These are phyloP conservation scores for Musa balbisiana DNA, from an alignment of 202 grass and related monocot genomes.

Conservation along the genomic window DNA sequence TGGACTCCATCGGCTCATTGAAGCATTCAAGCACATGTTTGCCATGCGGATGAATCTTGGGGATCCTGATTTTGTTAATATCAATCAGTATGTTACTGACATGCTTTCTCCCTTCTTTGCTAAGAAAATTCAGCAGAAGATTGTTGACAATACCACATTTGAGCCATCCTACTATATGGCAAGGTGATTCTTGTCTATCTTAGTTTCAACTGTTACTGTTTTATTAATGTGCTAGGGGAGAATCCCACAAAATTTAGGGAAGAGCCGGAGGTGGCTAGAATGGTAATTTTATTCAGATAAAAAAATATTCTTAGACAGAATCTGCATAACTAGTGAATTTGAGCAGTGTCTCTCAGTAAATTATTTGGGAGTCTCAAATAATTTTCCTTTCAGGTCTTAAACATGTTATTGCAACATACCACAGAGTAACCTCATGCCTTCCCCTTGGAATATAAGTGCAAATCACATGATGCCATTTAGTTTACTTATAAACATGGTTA, in stretches of 20 bases:
- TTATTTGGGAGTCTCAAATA: too few species aligned
- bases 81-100: conserved; percentile 36
- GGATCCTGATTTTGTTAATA: conserved; percentile 62
- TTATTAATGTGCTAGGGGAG: background rate
- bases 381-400: too few species aligned
- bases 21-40: conserved; percentile 81
- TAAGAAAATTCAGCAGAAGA: conserved; percentile 34
- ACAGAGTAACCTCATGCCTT: too few species aligned
- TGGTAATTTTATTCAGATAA: too few species aligned
- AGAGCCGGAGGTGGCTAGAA: too few species aligned
- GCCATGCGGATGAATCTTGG: conserved; percentile 70
- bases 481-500: background rate
- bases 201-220: background rate
- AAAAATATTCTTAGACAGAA: too few species aligned
- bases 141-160: conserved; percentile 87
- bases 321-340: too few species aligned
- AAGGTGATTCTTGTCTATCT: conserved; percentile 29
- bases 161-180: conserved; percentile 60
- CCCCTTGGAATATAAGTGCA: too few species aligned
- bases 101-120: conserved; percentile 68
- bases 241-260: too few species aligned
- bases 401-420: too few species aligned
- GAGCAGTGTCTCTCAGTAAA: too few species aligned
- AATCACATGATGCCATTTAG: too few species aligned
- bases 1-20: conserved; percentile 66